A percentile compares a stretch with the other conserved stretches of the same genome.
Evolutionary conservation across 2,329 filamentous ascomycete genomes (phyloP).

Genomic region (Aureobasidium sp.): DNA sequence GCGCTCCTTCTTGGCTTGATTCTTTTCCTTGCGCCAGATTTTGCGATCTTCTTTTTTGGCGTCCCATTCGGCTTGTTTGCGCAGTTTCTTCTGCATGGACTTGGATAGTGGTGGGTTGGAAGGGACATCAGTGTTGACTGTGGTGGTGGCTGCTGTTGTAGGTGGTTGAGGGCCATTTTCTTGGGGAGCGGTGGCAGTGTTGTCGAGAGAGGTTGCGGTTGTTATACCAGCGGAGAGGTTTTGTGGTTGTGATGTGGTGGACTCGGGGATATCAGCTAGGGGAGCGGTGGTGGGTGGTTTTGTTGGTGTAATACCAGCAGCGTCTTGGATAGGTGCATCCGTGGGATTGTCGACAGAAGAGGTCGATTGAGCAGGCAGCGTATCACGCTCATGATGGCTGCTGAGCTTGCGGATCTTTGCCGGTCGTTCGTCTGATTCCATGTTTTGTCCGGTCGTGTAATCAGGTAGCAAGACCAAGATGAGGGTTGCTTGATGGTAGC

Average conservation of each 20-base stretch:
- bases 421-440: slow-evolving; percentile 51
- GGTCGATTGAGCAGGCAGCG: not conserved
- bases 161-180: not conserved
- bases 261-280: slow-evolving; percentile 2
- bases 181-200: not conserved
- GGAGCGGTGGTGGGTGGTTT: not conserved
- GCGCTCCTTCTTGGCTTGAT: slow-evolving; percentile 46
- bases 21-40: slow-evolving; percentile 51
- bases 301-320: slow-evolving; percentile 1
- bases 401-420: slow-evolving; percentile 49
- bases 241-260: not conserved
- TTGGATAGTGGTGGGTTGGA: slow-evolving; percentile 57
- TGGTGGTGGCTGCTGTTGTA: slow-evolving; percentile 9
- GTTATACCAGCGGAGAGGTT: slow-evolving; percentile 13
- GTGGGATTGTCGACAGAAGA: not conserved
- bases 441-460: slow-evolving; percentile 22
- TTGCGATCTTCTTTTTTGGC: slow-evolving; percentile 55
- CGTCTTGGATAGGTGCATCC: not conserved
- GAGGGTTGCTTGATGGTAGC: not conserved
- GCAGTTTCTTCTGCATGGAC: slow-evolving; percentile 74
- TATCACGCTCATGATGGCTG: slow-evolving; percentile 27
- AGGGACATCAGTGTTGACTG: not conserved
- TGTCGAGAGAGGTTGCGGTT: not conserved
- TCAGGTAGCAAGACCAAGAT: not conserved
- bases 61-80: slow-evolving; percentile 68